Percentiles rank a stretch among this genome's conserved stretches.
Evolutionary conservation across 805 yeast species (phyloP).

Genomic region (Pichia phayaonensis): DNA sequence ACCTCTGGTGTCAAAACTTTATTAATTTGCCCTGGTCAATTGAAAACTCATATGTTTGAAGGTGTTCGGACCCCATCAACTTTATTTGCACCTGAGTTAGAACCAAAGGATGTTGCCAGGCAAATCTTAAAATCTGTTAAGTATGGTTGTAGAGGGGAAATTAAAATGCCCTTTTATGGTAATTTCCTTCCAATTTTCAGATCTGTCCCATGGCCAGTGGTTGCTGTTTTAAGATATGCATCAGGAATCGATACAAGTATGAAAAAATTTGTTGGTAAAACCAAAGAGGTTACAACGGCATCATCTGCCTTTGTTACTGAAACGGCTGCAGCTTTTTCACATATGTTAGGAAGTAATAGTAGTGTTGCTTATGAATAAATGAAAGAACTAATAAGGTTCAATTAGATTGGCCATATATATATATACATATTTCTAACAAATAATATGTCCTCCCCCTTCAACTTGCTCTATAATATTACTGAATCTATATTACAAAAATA

Average conservation of each 20-base stretch:
- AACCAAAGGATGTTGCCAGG: conserved; percentile 58
- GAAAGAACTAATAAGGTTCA: not conserved
- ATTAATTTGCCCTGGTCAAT: conserved; percentile 82
- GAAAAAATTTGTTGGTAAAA: conserved; percentile 25
- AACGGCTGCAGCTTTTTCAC: not conserved
- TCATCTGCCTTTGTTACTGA: conserved; percentile 1
- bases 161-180: conserved; percentile 72
- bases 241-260: conserved; percentile 61
- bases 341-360: not conserved
- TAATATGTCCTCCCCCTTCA: no score
- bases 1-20: conserved; percentile 58
- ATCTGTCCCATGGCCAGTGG: conserved; percentile 65
- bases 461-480: not conserved
- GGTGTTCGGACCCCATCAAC: conserved; percentile 65
- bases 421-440: no score
- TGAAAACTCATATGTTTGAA: conserved; percentile 66
- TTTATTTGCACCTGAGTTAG: conserved; percentile 74
- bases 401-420: not conserved
- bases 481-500: not conserved
- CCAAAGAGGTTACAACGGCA: not conserved
- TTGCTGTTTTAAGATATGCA: conserved; percentile 41
- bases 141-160: conserved; percentile 57
- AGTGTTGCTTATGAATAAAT: not conserved
- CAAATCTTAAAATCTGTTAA: conserved; percentile 48
- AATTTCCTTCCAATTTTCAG: conserved; percentile 65